Base-by-base conservation (phyloP, 2,329 filamentous ascomycete species). In the Diaporthe sp. region DNA sequence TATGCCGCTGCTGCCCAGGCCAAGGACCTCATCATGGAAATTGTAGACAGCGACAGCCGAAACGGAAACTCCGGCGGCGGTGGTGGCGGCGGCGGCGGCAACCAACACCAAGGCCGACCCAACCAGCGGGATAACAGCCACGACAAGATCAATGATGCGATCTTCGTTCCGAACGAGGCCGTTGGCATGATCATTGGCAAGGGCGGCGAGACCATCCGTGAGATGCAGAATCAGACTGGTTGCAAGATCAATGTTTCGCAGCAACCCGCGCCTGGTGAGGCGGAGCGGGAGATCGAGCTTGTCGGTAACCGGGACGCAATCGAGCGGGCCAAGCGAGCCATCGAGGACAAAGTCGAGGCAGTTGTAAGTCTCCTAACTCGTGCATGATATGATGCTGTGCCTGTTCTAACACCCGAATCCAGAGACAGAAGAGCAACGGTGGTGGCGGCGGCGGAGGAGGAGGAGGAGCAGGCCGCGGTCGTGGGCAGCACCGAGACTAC, bases 121-220 rank as follows among this genome's bases (percentile, higher is more conserved):
- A 82, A 81, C 71, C 84, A 84, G 76, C 85, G 84, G 44, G 83
- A 83, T 49, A 82, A 81, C 75, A 86, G 84, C 4, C 82, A 83
- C 34, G 93, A 94, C 79, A 96, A 96, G 86, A 89, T 94, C 80
- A 95, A 93, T 80, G 95, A 98, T 81, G 92, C 92, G 55, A 95
- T 98, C 77, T 92, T 92, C 79, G 95, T 98, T 13, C 95, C 95
- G 17, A 96, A 95, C 31, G 95, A 98, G 82, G 94, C 95, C 8
- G 95, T 98, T 73, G 95, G 95, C 76, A 98, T 98, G 95, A 98
- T 98, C 78, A 98, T 98, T 77, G 95, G 96, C 78, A 98, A 98
- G 87, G 94, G 95, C 74, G 95, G 95, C 78, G 95, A 98, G 86
- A 97, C 95, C 0, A 98, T 98, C 82, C 95, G 96, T 78, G 95